Conservation (phyloP, 2,329 filamentous ascomycete genomes). For the Trichoderma oligosporum region DNA sequence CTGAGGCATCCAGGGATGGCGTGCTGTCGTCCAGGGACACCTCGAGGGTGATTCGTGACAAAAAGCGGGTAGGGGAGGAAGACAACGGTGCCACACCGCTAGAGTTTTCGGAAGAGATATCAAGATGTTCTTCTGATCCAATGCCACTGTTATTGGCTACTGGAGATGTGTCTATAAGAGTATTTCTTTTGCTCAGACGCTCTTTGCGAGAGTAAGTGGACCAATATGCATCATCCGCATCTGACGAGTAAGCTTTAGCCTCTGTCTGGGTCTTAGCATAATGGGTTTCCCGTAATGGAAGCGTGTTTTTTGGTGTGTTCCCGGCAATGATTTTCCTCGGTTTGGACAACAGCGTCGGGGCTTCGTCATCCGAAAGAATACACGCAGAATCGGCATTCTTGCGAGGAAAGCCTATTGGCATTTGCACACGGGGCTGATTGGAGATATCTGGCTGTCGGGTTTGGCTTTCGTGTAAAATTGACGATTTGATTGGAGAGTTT, state of each 20-base stretch:
- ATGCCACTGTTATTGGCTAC: neutral
- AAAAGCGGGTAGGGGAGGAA: conserved; percentile 11
- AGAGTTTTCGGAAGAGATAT: neutral
- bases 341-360: conserved; percentile 28
- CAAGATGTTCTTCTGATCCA: neutral
- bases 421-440: neutral
- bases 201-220: neutral
- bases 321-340: conserved; percentile 7
- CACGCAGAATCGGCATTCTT: conserved; percentile 21
- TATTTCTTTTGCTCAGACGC: neutral
- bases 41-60: neutral
- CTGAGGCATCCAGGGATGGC: neutral
- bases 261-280: neutral
- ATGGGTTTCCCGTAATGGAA: neutral
- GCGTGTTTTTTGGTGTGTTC: neutral
- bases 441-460: conserved; percentile 5
- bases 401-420: neutral
- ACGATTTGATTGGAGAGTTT: neutral
- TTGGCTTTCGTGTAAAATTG: conserved; percentile 13
- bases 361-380: conserved; percentile 37
- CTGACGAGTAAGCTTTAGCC: neutral
- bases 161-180: neutral
- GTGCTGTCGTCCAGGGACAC: conserved; percentile 9
- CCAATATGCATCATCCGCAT: neutral
- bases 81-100: neutral